Percentiles rank a stretch among this genome's conserved stretches.
These are phyloP conservation scores for Coprinellus micaceus DNA, from an alignment of 768 basidiomycete species.

Conservation along the genomic window DNA sequence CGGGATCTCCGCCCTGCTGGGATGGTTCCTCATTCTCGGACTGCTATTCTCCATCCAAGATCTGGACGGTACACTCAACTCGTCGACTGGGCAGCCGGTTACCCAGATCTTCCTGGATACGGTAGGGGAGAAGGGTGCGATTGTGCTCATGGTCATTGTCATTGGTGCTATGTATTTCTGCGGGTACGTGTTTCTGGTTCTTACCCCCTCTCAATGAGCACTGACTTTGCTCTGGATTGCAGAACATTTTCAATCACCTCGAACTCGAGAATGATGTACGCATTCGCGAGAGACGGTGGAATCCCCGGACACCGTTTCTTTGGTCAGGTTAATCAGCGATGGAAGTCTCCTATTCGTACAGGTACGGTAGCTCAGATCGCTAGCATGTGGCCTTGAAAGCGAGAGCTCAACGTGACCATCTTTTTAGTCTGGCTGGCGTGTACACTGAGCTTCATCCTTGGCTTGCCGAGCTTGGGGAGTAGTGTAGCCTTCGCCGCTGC, in stretches of 20 bases:
- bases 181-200: slow-evolving; percentile 37
- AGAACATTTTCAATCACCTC: slow-evolving; percentile 76
- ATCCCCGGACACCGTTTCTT: slow-evolving; percentile 68
- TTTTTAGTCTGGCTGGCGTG: slow-evolving; percentile 72
- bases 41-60: slow-evolving; percentile 78
- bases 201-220: background rate
- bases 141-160: slow-evolving; percentile 65
- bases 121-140: slow-evolving; percentile 70
- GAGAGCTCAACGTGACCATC: background rate
- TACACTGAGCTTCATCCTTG: slow-evolving; percentile 70
- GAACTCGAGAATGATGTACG: slow-evolving; percentile 82
- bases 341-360: slow-evolving; percentile 65
- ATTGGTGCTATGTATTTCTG: slow-evolving; percentile 76
- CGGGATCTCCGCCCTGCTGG: slow-evolving; percentile 66
- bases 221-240: background rate
- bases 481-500: slow-evolving; percentile 64
- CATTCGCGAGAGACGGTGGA: slow-evolving; percentile 72
- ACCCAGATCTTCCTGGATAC: slow-evolving; percentile 77
- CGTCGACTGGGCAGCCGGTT: slow-evolving; percentile 64
- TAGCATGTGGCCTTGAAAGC: background rate
- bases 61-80: slow-evolving; percentile 48
- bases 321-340: slow-evolving; percentile 54
- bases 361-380: slow-evolving; percentile 35
- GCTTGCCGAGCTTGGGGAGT: slow-evolving; percentile 69
- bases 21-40: slow-evolving; percentile 71